Evolutionary conservation across 140 eudicot species (phyloP).

Genomic region (Bidens hawaiensis): DNA sequence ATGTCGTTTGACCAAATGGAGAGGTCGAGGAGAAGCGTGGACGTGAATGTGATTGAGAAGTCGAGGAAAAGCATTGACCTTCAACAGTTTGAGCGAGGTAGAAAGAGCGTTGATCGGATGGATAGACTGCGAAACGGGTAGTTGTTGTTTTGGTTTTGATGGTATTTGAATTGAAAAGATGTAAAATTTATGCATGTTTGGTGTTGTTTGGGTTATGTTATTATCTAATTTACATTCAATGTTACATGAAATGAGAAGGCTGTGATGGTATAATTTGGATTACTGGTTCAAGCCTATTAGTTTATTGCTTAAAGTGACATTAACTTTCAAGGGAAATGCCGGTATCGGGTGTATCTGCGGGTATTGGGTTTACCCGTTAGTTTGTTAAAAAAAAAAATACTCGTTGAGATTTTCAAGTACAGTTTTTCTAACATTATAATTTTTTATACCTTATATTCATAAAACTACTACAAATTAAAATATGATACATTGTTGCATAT

Average conservation of each 20-base stretch:
- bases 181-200: slow-evolving; percentile 40
- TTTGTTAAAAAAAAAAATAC: too few species aligned
- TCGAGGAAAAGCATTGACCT: slow-evolving; percentile 61
- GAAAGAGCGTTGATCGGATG: slow-evolving; percentile 80
- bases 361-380: too few species aligned
- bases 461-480: too few species aligned
- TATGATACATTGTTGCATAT: too few species aligned
- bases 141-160: neutral
- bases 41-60: slow-evolving; percentile 42
- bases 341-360: too few species aligned
- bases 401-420: too few species aligned
- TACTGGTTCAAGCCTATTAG: neutral
- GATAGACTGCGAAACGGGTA: slow-evolving; percentile 54
- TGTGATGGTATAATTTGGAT: slow-evolving; percentile 9
- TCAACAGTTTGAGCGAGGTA: slow-evolving; percentile 61
- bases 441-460: too few species aligned
- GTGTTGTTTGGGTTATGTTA: slow-evolving; percentile 35
- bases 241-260: neutral
- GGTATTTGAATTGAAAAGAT: slow-evolving; percentile 18
- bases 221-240: slow-evolving; percentile 1
- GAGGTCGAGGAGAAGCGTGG: slow-evolving; percentile 79
- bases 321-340: too few species aligned
- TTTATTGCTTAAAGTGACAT: neutral
- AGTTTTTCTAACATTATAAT: too few species aligned
- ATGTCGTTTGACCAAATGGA: slow-evolving; percentile 59